Conservation (phyloP, 164 flowering plant genomes). For the Annona cherimola region DNA sequence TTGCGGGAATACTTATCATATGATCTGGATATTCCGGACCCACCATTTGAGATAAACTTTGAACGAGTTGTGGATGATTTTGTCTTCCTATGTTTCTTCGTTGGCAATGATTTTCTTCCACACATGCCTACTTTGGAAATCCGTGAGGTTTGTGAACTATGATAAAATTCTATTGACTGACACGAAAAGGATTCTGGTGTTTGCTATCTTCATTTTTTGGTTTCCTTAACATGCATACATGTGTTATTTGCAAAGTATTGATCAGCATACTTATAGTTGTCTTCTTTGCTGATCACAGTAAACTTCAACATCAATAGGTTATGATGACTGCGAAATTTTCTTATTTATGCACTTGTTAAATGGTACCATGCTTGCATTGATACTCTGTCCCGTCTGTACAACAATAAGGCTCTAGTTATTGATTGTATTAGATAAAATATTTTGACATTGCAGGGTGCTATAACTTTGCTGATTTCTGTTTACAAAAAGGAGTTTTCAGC, state of each 20-base stretch:
- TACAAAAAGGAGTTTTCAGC: conserved; percentile 80
- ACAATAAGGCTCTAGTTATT: background rate
- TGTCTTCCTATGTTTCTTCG: conserved; percentile 95
- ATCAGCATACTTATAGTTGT: background rate
- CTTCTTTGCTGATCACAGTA: too few relatives aligned
- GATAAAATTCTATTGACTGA: background rate
- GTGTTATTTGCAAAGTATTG: background rate
- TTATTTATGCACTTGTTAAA: background rate
- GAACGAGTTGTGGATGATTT: conserved; percentile 93
- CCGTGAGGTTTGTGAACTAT: conserved; percentile 63
- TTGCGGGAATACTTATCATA: conserved; percentile 84
- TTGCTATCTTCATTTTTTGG: background rate
- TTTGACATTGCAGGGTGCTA: conserved; percentile 72
- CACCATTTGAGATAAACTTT: conserved; percentile 70
- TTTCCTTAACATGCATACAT: background rate
- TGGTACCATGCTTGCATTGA: background rate
- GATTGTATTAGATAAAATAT: background rate
- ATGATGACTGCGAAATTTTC: too few relatives aligned
- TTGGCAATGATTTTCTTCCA: conserved; percentile 98
- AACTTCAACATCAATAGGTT: too few relatives aligned
- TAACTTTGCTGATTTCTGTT: conserved; percentile 71
- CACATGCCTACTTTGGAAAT: conserved; percentile 99
- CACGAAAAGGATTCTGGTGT: background rate
- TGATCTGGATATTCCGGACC: conserved; percentile 68
- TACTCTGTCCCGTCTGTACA: background rate